Base-by-base conservation (phyloP, 2,329 filamentous ascomycete species). In the Epichloe scottii region DNA sequence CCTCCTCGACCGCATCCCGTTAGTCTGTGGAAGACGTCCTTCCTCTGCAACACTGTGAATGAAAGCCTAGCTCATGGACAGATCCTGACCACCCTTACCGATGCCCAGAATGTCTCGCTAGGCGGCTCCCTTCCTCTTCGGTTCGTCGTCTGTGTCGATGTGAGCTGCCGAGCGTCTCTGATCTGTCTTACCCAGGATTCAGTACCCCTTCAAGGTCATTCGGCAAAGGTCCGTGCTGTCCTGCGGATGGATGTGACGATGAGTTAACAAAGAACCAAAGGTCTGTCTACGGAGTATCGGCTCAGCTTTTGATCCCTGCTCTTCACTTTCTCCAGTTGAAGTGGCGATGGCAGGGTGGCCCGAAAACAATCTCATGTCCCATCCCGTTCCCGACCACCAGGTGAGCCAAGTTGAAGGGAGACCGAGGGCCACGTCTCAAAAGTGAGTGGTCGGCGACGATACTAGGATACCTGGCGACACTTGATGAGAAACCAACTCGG, bases 171-270 rank as follows among this genome's bases (percentile, higher is more conserved):
- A 41, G 26, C 43, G 43, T 50, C 40, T 43, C 48, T 44, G 40
- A 17, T 50, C 30, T 44, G 48, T 50, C 40, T 50, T 21, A 50
- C 49, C 41, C 46, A 41, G 17, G 38, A 14, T 33, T 40, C 26
- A 50, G 23, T 6, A 30, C 17, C 17, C 17, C n/a, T 14, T 17
- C 14, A 38, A 5, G 14, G 10, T 8, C 21, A n/a, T 15, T 38
- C 26, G 26, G 23, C 39, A 43, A n/a, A 12, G 40, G 39, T 30
- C 12, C 46, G n/a, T 40, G 19, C 19, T 8, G 26, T 44, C 41
- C 10, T 21, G 19, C 41, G 33, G 34, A 19, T 3, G 7, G 26
- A 30, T 49, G 10, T 30, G 30, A 30, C 30, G 10, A 30, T 30
- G 30, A 30, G 8, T 11, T 4, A 11, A 30, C 30, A 30, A 30